Percentiles rank a stretch among this genome's conserved stretches.
phyloP scores from a whole-genome alignment of 2,329 filamentous ascomycete genomes.

The Penicillium polonicum region DNA sequence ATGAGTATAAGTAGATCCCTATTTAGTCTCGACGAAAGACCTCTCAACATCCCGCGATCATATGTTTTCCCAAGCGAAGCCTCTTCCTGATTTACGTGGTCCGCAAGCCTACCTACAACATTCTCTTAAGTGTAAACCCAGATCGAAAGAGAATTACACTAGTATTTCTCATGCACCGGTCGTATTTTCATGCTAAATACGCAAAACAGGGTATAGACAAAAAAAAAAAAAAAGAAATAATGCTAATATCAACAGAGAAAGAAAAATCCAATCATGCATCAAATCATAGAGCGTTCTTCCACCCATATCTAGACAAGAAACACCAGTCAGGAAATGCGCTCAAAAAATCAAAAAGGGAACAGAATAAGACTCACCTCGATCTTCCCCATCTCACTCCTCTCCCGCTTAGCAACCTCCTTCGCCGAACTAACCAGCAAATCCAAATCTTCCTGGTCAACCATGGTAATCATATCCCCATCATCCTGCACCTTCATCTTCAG shows the following conservation, averaged over 20 bases:
- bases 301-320: constrained; percentile 44
- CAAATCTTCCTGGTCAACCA: constrained; percentile 94
- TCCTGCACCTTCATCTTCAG: constrained; percentile 89
- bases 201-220: constrained; percentile 21
- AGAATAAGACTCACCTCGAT: constrained; percentile 71
- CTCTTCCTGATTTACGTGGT: constrained; percentile 3
- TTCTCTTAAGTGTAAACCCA: neutral
- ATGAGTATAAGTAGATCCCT: neutral
- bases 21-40: constrained; percentile 1
- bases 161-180: neutral
- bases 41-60: constrained; percentile 7
- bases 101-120: neutral
- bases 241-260: constrained; percentile 12
- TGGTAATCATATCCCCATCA: constrained; percentile 88
- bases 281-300: constrained; percentile 34
- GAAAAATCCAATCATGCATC: constrained; percentile 1
- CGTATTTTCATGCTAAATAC: constrained; percentile 5
- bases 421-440: constrained; percentile 78
- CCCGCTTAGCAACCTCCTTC: constrained; percentile 67
- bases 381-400: constrained; percentile 81
- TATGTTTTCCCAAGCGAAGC: constrained; percentile 12
- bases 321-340: neutral
- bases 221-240: constrained; percentile 4
- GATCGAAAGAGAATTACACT: neutral
- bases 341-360: neutral